A percentile compares a stretch with the other conserved stretches of the same genome.
These are phyloP conservation scores for Cercophora scortea DNA, from an alignment of 495 filamentous ascomycete species.

Conservation along the genomic window DNA sequence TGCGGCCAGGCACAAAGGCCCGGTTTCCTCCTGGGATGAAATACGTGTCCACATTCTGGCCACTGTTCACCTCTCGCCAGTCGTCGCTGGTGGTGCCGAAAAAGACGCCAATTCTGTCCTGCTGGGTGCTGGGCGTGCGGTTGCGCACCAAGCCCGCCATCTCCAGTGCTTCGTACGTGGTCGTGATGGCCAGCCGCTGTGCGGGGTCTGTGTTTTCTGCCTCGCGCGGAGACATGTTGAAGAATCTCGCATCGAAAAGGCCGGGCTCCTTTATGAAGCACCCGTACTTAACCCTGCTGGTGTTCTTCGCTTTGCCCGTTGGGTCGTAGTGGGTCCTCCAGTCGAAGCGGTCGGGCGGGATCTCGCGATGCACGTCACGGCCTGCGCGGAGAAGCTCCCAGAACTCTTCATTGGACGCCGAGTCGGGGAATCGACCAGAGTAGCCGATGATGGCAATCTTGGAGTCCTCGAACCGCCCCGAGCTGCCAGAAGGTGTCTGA, in stretches of 20 bases:
- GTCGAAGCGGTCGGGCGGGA: constrained; percentile 71
- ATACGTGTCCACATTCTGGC: constrained; percentile 90
- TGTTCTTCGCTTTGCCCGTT: constrained; percentile 69
- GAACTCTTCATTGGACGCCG: constrained; percentile 54
- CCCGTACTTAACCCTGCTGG: constrained; percentile 73
- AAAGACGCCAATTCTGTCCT: constrained; percentile 82
- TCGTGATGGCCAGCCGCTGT: constrained; percentile 74
- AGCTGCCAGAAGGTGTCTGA: constrained; percentile 32
- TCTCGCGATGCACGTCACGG: constrained; percentile 47
- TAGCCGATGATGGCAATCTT: constrained; percentile 69
- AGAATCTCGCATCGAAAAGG: constrained; percentile 80
- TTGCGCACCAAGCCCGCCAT: constrained; percentile 86
- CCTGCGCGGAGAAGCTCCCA: constrained; percentile 68
- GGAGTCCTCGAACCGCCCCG: constrained; percentile 27
- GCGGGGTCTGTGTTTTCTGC: constrained; percentile 84
- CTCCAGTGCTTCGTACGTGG: constrained; percentile 85
- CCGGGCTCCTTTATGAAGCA: constrained; percentile 85
- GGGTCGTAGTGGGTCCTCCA: constrained; percentile 71
- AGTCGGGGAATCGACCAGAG: constrained; percentile 68
- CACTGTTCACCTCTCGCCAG: constrained; percentile 84
- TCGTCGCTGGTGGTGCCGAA: constrained; percentile 92
- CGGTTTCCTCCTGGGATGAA: constrained; percentile 85
- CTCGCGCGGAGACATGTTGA: constrained; percentile 94
- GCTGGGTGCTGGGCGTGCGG: constrained; percentile 71
- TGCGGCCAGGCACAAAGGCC: constrained; percentile 80